Evolutionary conservation across 116 monocot genomes (phyloP).

Genomic region (Thalassia testudinum): DNA sequence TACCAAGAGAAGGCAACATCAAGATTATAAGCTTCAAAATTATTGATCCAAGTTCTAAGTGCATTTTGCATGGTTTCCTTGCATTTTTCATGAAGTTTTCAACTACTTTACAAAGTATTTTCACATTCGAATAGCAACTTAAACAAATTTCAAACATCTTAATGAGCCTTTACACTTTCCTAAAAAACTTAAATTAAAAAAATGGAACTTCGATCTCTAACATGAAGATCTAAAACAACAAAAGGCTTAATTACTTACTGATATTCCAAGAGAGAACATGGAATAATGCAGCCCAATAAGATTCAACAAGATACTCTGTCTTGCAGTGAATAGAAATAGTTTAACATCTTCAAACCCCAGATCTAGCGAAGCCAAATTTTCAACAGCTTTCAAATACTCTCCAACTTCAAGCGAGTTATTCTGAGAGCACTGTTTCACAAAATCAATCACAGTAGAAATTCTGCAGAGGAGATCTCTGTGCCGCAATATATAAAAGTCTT

Average conservation of each 20-base stretch:
- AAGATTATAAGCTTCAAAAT: too few relatives aligned
- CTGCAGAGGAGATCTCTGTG: slow-evolving; percentile 29
- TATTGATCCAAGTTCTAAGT: too few relatives aligned
- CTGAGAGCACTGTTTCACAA: slow-evolving; percentile 34
- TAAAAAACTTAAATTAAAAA: too few relatives aligned
- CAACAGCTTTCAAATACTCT: slow-evolving; percentile 53
- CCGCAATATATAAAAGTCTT: slow-evolving; percentile 31
- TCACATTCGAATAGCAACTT: too few relatives aligned
- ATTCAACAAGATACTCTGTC: slow-evolving; percentile 52
- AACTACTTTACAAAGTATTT: too few relatives aligned
- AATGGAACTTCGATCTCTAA: too few relatives aligned
- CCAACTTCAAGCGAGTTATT: slow-evolving; percentile 70
- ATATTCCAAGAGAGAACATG: slow-evolving; percentile 29
- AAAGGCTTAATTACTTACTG: slow-evolving; percentile 37
- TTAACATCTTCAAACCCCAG: slow-evolving; percentile 66
- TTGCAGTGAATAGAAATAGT: slow-evolving; percentile 37
- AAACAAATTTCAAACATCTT: too few relatives aligned
- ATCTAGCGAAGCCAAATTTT: slow-evolving; percentile 17
- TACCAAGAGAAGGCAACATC: too few relatives aligned
- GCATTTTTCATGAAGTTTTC: too few relatives aligned
- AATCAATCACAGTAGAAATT: slow-evolving; percentile 25
- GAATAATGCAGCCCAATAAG: slow-evolving; percentile 76
- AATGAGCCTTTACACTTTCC: too few relatives aligned
- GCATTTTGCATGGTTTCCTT: too few relatives aligned
- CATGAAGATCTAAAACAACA: too few relatives aligned